Evolutionary conservation across 2,329 filamentous ascomycete species (phyloP).

Genomic region (Cytospora leucostoma): DNA sequence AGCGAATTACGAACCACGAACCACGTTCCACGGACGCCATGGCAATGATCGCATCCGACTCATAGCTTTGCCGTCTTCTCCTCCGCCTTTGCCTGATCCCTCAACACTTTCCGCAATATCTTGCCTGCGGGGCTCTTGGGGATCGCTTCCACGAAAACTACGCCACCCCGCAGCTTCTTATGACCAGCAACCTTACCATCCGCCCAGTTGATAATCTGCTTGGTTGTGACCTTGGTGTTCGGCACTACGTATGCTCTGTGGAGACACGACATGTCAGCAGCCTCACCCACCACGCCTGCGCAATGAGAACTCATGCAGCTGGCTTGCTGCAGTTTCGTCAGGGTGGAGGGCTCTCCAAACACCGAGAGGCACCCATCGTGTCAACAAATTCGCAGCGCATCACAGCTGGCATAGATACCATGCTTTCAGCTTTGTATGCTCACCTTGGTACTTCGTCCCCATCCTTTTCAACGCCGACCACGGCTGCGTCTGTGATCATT

Average conservation of each 20-base stretch:
- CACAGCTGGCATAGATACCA: too few species aligned
- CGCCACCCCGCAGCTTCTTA: constrained; percentile 41
- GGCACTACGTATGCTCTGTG: constrained; percentile 32
- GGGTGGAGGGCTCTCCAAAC: neutral
- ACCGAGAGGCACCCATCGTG: neutral
- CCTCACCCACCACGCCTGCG: neutral
- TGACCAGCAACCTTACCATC: constrained; percentile 32
- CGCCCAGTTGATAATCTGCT: constrained; percentile 33
- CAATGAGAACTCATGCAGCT: neutral
- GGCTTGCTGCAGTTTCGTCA: neutral
- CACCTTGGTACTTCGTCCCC: constrained; percentile 55
- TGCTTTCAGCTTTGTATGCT: constrained; percentile 38
- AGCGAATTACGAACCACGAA: neutral
- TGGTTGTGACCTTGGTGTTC: constrained; percentile 28
- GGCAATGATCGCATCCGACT: neutral
- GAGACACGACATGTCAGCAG: constrained; percentile 3
- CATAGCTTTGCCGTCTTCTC: constrained; percentile 32
- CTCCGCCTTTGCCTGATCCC: constrained; percentile 44
- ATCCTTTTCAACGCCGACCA: constrained; percentile 56
- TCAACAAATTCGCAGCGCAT: constrained; percentile 27
- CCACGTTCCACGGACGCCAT: too few species aligned
- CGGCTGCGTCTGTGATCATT: constrained; percentile 57
- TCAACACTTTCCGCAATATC: constrained; percentile 60
- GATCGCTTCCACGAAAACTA: constrained; percentile 54
- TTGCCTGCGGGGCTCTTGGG: constrained; percentile 67